Percentiles rank a stretch among this genome's conserved stretches.
Conservation (phyloP, 2,329 filamentous ascomycete species). For the Neofusicoccum kwambonambiense region DNA sequence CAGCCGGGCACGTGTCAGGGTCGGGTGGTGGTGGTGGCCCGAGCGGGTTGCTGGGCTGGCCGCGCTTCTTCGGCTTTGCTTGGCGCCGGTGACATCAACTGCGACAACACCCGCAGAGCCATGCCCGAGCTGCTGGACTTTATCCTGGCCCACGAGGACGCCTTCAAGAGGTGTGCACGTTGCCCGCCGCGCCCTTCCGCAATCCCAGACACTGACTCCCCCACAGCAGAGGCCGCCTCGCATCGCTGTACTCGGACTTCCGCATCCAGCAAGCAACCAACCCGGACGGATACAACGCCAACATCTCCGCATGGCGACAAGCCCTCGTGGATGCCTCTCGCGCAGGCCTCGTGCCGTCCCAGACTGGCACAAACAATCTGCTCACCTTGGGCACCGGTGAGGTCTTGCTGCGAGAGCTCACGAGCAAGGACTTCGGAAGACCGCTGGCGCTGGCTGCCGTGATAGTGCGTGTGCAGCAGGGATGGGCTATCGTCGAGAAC, state of each 20-base stretch:
- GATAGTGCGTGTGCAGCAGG: constrained; percentile 47
- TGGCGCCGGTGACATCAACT: constrained; percentile 18
- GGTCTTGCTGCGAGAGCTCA: constrained; percentile 67
- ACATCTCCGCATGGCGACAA: constrained; percentile 74
- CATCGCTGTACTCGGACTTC: constrained; percentile 88
- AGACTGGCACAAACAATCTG: constrained; percentile 42
- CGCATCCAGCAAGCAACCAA: constrained; percentile 70
- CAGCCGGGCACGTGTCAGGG: too few relatives aligned
- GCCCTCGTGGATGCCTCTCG: constrained; percentile 69
- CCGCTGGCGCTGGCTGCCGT: constrained; percentile 79
- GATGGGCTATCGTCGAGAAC: background rate
- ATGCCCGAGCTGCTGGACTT: constrained; percentile 70
- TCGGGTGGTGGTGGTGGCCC: background rate
- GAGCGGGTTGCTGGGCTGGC: background rate
- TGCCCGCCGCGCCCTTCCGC: background rate
- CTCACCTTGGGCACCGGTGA: constrained; percentile 57
- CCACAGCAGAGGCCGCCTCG: constrained; percentile 65
- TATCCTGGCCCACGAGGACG: constrained; percentile 50
- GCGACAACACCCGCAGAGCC: constrained; percentile 22
- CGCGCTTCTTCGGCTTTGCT: constrained; percentile 3
- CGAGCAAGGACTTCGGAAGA: constrained; percentile 74
- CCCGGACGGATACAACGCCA: constrained; percentile 80
- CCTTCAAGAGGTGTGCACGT: constrained; percentile 44
- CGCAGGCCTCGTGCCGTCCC: constrained; percentile 57
- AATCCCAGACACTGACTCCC: constrained; percentile 20